Percentiles rank a stretch among this genome's conserved stretches.
These are phyloP conservation scores for Aspergillus clavatus DNA, from an alignment of 2,329 filamentous ascomycete species.

Conservation along the genomic window DNA sequence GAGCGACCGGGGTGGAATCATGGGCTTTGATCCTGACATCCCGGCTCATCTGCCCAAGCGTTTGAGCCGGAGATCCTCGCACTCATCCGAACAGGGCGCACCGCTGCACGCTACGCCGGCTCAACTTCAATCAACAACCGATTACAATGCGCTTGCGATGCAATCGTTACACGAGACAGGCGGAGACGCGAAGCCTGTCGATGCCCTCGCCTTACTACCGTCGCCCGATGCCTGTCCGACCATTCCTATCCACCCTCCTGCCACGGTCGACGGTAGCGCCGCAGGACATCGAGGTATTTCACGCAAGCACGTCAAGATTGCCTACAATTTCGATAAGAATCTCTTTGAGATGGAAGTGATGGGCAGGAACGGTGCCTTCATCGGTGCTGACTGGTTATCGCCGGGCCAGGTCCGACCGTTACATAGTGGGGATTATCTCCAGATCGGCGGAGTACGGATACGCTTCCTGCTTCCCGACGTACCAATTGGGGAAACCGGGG, in stretches of 20 bases:
- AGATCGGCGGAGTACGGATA: constrained; percentile 55
- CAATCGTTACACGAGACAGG: constrained; percentile 37
- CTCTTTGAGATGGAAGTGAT: constrained; percentile 56
- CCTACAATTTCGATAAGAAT: constrained; percentile 54
- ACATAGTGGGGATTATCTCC: constrained; percentile 55
- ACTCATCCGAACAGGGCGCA: constrained; percentile 41
- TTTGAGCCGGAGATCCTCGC: constrained; percentile 47
- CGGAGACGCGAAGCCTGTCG: constrained; percentile 39
- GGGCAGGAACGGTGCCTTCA: constrained; percentile 55
- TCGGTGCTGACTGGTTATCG: constrained; percentile 48
- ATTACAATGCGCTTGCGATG: constrained; percentile 46
- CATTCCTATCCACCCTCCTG: constrained; percentile 57
- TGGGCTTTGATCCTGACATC: constrained; percentile 44
- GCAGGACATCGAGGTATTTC: constrained; percentile 57
- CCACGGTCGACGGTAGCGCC: constrained; percentile 41
- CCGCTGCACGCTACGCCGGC: constrained; percentile 35
- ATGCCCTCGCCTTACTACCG: constrained; percentile 45
- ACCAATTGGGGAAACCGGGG: constrained; percentile 45
- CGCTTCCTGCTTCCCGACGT: constrained; percentile 53
- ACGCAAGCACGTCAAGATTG: constrained; percentile 57
- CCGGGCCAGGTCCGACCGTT: constrained; percentile 47
- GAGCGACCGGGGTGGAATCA: constrained; percentile 54
- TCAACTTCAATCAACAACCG: constrained; percentile 36
- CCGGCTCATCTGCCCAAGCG: constrained; percentile 38
- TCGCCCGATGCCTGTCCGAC: constrained; percentile 52